phyloP scores from a whole-genome alignment of 495 filamentous ascomycete genomes.

The Penicillium steckii region DNA sequence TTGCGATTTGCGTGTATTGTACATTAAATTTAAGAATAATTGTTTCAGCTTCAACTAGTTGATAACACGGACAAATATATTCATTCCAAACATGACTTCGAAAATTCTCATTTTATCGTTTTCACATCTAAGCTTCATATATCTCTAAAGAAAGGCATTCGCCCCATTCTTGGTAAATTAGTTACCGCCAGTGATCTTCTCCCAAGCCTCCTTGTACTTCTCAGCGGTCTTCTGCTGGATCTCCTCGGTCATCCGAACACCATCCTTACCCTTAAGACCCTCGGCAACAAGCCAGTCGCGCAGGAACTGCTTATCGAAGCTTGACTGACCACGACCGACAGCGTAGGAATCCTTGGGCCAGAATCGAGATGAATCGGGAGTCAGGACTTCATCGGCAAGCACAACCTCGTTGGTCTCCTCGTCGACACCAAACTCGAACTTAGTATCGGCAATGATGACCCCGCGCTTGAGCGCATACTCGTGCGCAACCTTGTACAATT shows the following conservation, averaged over 20 bases:
- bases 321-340: slow-evolving; percentile 71
- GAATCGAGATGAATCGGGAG: slow-evolving; percentile 83
- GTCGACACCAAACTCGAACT: slow-evolving; percentile 82
- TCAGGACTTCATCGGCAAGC: slow-evolving; percentile 89
- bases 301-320: slow-evolving; percentile 90
- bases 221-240: slow-evolving; percentile 60
- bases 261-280: slow-evolving; percentile 69
- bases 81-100: slow-evolving; percentile 4
- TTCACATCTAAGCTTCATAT: neutral
- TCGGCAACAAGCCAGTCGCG: slow-evolving; percentile 78
- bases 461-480: slow-evolving; percentile 74
- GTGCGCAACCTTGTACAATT: slow-evolving; percentile 70
- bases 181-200: slow-evolving; percentile 61
- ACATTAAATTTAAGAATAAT: neutral
- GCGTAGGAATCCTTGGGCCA: slow-evolving; percentile 77
- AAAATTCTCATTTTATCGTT: slow-evolving; percentile 2
- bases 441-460: slow-evolving; percentile 89
- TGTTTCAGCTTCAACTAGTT: neutral
- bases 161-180: slow-evolving; percentile 1
- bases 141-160: neutral
- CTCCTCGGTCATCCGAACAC: slow-evolving; percentile 65
- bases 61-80: slow-evolving; percentile 1
- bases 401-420: slow-evolving; percentile 72
- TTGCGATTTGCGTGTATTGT: slow-evolving; percentile 10
- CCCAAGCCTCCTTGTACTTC: slow-evolving; percentile 69